Evolutionary conservation across 805 yeast genomes (phyloP).

Genomic region (Ogataea nonfermentans): DNA sequence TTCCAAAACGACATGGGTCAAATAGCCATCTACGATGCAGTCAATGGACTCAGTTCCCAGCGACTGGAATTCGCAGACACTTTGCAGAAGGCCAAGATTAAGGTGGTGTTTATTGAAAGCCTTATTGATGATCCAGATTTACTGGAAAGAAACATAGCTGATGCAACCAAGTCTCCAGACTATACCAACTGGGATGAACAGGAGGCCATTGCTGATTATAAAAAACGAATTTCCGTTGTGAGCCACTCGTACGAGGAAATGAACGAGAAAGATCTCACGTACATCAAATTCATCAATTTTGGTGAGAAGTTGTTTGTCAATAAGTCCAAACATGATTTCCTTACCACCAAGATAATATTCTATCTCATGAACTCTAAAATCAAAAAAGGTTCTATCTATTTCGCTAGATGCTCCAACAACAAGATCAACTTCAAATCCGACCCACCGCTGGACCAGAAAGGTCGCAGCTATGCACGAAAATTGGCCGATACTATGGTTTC

Average conservation of each 20-base stretch:
- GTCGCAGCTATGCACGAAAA: conserved; percentile 61
- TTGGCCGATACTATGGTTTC: conserved; percentile 56
- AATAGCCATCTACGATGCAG: conserved; percentile 94
- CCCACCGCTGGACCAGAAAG: conserved; percentile 77
- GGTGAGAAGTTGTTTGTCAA: conserved; percentile 81
- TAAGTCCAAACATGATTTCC: conserved; percentile 81
- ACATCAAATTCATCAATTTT: conserved; percentile 84
- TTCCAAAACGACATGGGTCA: conserved; percentile 82
- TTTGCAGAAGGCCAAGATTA: conserved; percentile 60
- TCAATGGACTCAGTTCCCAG: conserved; percentile 74
- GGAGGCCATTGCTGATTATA: conserved; percentile 74
- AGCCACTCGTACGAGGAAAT: conserved; percentile 73
- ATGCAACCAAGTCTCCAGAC: conserved; percentile 86
- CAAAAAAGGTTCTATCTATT: conserved; percentile 85
- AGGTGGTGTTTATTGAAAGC: conserved; percentile 85
- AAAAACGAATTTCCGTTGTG: conserved; percentile 65
- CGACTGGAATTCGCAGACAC: conserved; percentile 56
- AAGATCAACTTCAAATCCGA: conserved; percentile 66
- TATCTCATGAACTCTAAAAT: conserved; percentile 89
- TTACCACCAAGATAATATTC: conserved; percentile 86
- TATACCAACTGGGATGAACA: conserved; percentile 73
- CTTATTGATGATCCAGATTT: conserved; percentile 71
- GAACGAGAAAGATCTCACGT: conserved; percentile 58
- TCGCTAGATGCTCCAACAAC: conserved; percentile 75
- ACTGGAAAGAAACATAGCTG: conserved; percentile 72